Conservation (phyloP, 768 basidiomycete species). For the Tylopilus intermedius region DNA sequence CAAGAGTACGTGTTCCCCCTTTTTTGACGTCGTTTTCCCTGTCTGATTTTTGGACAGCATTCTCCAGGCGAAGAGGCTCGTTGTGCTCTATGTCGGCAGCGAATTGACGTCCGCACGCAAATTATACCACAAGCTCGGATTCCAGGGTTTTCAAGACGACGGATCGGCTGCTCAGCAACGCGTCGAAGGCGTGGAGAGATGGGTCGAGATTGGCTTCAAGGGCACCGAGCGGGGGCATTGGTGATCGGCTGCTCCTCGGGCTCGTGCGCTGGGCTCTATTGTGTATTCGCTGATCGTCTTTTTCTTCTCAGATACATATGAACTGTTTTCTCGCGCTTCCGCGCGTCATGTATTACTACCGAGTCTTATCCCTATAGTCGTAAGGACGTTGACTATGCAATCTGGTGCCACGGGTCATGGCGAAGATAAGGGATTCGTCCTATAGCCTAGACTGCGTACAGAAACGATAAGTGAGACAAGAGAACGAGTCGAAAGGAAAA, state of each 20-base stretch:
- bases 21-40: neutral
- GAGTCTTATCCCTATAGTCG: too few species aligned
- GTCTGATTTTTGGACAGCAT: conserved; percentile 17
- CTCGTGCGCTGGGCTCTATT: too few species aligned
- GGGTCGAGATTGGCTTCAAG: conserved; percentile 16
- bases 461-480: too few species aligned
- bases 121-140: conserved; percentile 15
- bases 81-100: conserved; percentile 58
- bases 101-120: conserved; percentile 10
- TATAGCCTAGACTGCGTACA: too few species aligned
- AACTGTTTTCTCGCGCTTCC: neutral
- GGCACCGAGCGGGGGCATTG: conserved; percentile 14
- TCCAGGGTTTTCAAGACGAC: conserved; percentile 13
- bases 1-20: conserved; percentile 33
- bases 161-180: neutral
- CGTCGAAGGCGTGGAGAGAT: conserved; percentile 11
- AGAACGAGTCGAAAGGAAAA: too few species aligned
- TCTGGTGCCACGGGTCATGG: too few species aligned
- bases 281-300: neutral
- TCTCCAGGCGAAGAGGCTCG: conserved; percentile 30
- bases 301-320: neutral
- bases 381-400: too few species aligned
- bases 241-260: neutral
- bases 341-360: too few species aligned
- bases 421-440: too few species aligned